Percentiles rank a stretch among this genome's conserved stretches.
Evolutionary conservation across 139 green algal species (phyloP).

Genomic region (Volvox reticuliferus): DNA sequence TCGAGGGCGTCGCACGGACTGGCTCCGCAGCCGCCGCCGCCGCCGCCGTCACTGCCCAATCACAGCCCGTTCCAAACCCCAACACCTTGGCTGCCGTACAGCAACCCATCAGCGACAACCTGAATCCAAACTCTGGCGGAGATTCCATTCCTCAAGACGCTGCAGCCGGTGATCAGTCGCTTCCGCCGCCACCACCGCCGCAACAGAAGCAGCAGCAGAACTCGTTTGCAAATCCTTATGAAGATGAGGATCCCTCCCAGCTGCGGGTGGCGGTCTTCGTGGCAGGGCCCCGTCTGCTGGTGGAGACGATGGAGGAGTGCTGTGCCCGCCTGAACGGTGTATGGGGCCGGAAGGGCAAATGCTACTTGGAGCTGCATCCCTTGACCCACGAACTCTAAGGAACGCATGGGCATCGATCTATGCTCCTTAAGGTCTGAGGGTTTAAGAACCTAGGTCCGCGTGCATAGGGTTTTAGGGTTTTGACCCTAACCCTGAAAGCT

Average conservation of each 20-base stretch:
- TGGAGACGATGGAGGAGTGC: background rate
- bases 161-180: no score
- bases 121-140: no score
- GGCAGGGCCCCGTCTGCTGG: background rate
- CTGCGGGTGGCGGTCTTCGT: slow-evolving; percentile 22
- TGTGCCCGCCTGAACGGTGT: slow-evolving; percentile 3
- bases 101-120: background rate
- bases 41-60: background rate
- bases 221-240: background rate
- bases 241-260: background rate
- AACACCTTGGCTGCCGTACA: background rate
- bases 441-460: no score
- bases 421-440: no score
- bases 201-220: background rate
- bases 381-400: slow-evolving; percentile 23
- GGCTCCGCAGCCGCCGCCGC: background rate
- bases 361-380: background rate
- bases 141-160: no score
- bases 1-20: background rate
- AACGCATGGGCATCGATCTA: no score
- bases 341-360: background rate
- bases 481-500: no score
- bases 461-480: no score
- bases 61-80: background rate
- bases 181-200: no score